A percentile compares a stretch with the other conserved stretches of the same genome.
Evolutionary conservation across 768 basidiomycete genomes (phyloP).

Genomic region (Lyophyllum semitale): DNA sequence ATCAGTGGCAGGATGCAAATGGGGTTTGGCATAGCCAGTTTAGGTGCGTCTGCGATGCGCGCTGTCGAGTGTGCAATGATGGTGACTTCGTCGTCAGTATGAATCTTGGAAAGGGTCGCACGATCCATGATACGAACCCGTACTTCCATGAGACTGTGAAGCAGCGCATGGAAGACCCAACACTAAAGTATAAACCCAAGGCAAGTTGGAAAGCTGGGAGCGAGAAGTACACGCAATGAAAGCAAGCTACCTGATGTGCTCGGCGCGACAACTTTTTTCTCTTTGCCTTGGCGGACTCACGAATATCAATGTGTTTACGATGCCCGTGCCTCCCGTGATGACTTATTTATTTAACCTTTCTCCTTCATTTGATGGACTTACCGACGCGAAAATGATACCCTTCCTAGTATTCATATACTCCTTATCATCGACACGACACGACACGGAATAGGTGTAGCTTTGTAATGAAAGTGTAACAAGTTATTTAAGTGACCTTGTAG

Average conservation of each 20-base stretch:
- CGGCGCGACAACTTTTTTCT: neutral
- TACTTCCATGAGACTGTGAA: conserved; percentile 67
- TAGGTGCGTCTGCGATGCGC: conserved; percentile 45
- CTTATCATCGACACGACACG: neutral
- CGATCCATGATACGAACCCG: conserved; percentile 45
- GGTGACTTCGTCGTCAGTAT: conserved; percentile 30
- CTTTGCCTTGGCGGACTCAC: neutral
- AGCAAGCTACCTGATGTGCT: neutral
- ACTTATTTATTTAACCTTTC: no score
- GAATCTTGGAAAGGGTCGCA: conserved; percentile 60
- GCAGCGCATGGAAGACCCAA: conserved; percentile 49
- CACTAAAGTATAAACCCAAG: conserved; percentile 57
- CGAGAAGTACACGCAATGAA: conserved; percentile 44
- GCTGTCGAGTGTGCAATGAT: neutral
- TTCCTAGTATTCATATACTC: neutral
- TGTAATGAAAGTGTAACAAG: no score
- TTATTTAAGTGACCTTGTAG: no score
- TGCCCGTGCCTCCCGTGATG: no score
- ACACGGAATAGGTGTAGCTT: neutral
- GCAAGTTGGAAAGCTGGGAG: conserved; percentile 51
- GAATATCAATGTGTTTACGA: no score
- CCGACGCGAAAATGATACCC: no score
- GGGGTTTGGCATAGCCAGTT: conserved; percentile 56
- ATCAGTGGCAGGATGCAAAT: conserved; percentile 55
- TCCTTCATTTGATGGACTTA: no score